Evolutionary conservation across 805 yeast species (phyloP).

Genomic region (Wickerhamomyces hampshirensis): DNA sequence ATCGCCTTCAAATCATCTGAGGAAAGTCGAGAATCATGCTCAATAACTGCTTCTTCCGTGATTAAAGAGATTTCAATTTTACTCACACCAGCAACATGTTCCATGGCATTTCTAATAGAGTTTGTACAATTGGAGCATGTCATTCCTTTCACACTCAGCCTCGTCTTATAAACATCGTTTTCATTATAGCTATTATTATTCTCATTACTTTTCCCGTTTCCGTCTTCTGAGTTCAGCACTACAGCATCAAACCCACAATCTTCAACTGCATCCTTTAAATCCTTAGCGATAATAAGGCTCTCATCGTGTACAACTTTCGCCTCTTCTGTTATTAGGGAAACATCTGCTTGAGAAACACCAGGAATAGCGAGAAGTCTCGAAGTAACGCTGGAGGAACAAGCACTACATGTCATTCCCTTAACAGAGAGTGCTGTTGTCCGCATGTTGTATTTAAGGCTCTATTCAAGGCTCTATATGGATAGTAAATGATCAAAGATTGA

Average conservation of each 20-base stretch:
- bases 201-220: too few relatives aligned
- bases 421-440: slow-evolving; percentile 17
- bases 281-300: slow-evolving; percentile 19
- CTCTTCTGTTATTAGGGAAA: slow-evolving; percentile 73
- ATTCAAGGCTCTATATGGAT: too few relatives aligned
- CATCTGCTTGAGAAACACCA: slow-evolving; percentile 52
- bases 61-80: slow-evolving; percentile 62
- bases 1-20: slow-evolving; percentile 37
- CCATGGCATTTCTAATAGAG: slow-evolving; percentile 54
- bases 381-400: slow-evolving; percentile 70
- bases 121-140: slow-evolving; percentile 83
- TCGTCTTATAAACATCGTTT: slow-evolving; percentile 4
- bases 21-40: slow-evolving; percentile 34
- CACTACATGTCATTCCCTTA: slow-evolving; percentile 87
- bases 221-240: slow-evolving; percentile 5
- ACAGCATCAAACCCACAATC: slow-evolving; percentile 53
- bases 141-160: slow-evolving; percentile 54
- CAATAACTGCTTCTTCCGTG: slow-evolving; percentile 66
- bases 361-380: slow-evolving; percentile 42
- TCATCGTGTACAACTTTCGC: slow-evolving; percentile 49
- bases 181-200: background rate
- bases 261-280: slow-evolving; percentile 52
- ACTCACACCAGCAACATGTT: slow-evolving; percentile 33
- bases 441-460: slow-evolving; percentile 1
- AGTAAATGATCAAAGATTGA: too few relatives aligned